A percentile compares a stretch with the other conserved stretches of the same genome.
phyloP scores from a whole-genome alignment of 2,329 filamentous ascomycete species.

The Fonsecaea monophora region DNA sequence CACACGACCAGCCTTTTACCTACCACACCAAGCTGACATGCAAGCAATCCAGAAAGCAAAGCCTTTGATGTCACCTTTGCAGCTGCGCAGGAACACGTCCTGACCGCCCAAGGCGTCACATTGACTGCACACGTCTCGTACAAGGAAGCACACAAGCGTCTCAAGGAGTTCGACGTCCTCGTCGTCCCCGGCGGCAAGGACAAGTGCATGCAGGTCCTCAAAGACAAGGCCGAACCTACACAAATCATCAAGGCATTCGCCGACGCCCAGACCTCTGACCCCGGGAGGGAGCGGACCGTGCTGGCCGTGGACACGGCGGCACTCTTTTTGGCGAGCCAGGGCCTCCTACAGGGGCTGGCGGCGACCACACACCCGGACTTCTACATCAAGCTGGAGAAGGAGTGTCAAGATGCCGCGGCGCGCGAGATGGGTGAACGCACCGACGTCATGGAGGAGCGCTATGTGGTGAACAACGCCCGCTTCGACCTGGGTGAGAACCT shows the following conservation, averaged over 20 bases:
- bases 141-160: slow-evolving; percentile 75
- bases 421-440: slow-evolving; percentile 76
- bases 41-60: slow-evolving; percentile 52
- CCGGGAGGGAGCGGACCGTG: slow-evolving; percentile 79
- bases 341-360: slow-evolving; percentile 77
- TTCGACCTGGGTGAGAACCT: slow-evolving; percentile 80
- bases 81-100: slow-evolving; percentile 55
- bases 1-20: slow-evolving; percentile 43
- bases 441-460: slow-evolving; percentile 80
- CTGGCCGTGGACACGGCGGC: slow-evolving; percentile 81
- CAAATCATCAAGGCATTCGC: slow-evolving; percentile 76
- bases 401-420: slow-evolving; percentile 76
- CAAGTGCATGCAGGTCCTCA: slow-evolving; percentile 63
- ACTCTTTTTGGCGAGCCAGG: slow-evolving; percentile 76
- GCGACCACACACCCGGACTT: slow-evolving; percentile 84
- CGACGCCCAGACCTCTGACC: slow-evolving; percentile 79
- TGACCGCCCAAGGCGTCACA: slow-evolving; percentile 68
- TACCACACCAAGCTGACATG: slow-evolving; percentile 36
- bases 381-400: slow-evolving; percentile 79
- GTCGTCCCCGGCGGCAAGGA: slow-evolving; percentile 75
- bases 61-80: slow-evolving; percentile 62
- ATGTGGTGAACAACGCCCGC: slow-evolving; percentile 89
- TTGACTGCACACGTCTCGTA: slow-evolving; percentile 77
- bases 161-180: slow-evolving; percentile 79
- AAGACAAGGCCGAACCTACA: slow-evolving; percentile 66